phyloP scores from a whole-genome alignment of 768 basidiomycete species.

The Russula emetica region DNA sequence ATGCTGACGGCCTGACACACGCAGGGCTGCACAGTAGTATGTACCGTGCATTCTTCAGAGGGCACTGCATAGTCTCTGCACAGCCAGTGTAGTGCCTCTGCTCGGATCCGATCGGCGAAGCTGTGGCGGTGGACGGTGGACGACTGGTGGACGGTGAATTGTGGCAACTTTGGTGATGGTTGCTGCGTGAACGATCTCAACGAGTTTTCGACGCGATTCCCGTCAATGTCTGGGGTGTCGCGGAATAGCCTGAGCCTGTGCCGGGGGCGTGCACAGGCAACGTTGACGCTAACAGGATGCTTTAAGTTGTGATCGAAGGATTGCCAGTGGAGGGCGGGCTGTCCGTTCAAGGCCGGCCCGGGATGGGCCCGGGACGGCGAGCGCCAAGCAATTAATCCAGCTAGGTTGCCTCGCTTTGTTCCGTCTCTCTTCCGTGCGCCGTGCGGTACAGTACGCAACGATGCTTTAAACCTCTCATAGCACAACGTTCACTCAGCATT shows the following conservation, averaged over 20 bases:
- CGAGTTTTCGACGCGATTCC: neutral
- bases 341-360: too few species aligned
- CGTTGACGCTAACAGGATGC: neutral
- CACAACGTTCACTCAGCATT: neutral
- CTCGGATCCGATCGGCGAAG: neutral
- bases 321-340: too few species aligned
- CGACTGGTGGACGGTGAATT: too few species aligned
- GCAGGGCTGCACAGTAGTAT: neutral
- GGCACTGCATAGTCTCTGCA: neutral
- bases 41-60: neutral
- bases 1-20: neutral
- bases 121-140: neutral
- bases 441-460: neutral
- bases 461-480: neutral
- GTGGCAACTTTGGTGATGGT: neutral
- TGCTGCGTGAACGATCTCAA: neutral
- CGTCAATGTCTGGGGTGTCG: neutral
- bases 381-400: neutral
- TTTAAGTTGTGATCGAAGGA: too few species aligned
- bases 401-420: neutral
- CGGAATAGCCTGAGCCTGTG: conserved; percentile 1
- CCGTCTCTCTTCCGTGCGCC: neutral
- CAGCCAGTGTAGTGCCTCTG: neutral
- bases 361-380: too few species aligned
- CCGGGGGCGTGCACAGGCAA: neutral